Conservation (phyloP, 2,329 filamentous ascomycete genomes). For the Ceratocystis colombiana region DNA sequence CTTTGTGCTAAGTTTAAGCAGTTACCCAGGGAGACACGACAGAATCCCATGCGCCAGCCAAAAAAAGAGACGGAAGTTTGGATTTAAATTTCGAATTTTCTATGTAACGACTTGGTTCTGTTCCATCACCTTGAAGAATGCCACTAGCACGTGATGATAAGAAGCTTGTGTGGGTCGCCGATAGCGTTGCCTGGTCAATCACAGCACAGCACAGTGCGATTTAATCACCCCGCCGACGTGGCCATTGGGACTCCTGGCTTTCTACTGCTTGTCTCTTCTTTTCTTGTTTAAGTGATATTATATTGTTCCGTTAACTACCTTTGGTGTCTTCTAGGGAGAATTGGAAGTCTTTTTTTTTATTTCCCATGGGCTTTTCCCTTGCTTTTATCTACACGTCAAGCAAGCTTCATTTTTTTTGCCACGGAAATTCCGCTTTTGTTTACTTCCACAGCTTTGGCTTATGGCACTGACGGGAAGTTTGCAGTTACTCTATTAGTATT, state of each 20-base stretch:
- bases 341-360: conserved; percentile 17
- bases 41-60: neutral
- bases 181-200: conserved; percentile 22
- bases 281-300: conserved; percentile 12
- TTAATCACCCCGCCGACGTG: conserved; percentile 24
- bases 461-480: neutral
- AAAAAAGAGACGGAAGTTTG: neutral
- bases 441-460: conserved; percentile 6
- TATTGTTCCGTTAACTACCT: neutral
- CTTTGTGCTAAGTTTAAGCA: conserved; percentile 1
- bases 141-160: neutral
- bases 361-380: neutral
- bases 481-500: conserved; percentile 10
- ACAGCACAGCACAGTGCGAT: conserved; percentile 10
- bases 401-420: neutral
- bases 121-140: neutral
- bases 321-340: conserved; percentile 1
- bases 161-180: conserved; percentile 13
- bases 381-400: neutral
- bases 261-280: conserved; percentile 12
- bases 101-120: neutral
- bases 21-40: conserved; percentile 16
- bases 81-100: neutral
- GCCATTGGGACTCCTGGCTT: conserved; percentile 14
- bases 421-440: conserved; percentile 11